Evolutionary conservation across 495 filamentous ascomycete species (phyloP).

Genomic region (Echria macrotheca): DNA sequence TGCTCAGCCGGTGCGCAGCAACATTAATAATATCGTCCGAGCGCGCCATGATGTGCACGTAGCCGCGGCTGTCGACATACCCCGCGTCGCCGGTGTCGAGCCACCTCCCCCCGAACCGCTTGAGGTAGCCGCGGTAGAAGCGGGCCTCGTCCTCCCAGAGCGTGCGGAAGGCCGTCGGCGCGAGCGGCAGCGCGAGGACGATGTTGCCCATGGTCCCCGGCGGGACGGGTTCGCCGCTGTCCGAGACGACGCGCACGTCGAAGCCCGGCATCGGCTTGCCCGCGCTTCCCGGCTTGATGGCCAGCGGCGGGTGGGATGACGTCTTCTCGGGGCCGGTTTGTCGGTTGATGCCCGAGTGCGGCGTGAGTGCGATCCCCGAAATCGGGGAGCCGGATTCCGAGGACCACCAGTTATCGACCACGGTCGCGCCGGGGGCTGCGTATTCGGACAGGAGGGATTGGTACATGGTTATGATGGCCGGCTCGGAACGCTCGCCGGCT

Average conservation of each 20-base stretch:
- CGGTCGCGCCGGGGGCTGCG: slow-evolving; percentile 56
- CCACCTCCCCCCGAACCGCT: slow-evolving; percentile 73
- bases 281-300: slow-evolving; percentile 76
- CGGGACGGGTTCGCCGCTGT: slow-evolving; percentile 63
- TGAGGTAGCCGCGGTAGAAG: slow-evolving; percentile 76
- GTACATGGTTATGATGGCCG: slow-evolving; percentile 75
- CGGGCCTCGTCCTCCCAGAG: slow-evolving; percentile 79
- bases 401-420: slow-evolving; percentile 96
- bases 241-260: slow-evolving; percentile 73
- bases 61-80: slow-evolving; percentile 73
- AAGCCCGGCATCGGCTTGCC: slow-evolving; percentile 90
- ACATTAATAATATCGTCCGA: slow-evolving; percentile 91
- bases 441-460: slow-evolving; percentile 62
- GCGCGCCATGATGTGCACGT: slow-evolving; percentile 80
- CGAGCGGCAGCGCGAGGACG: slow-evolving; percentile 73
- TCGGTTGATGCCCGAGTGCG: slow-evolving; percentile 43
- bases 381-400: slow-evolving; percentile 90
- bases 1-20: slow-evolving; percentile 86
- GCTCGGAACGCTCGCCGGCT: slow-evolving; percentile 85
- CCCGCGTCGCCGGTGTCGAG: slow-evolving; percentile 90
- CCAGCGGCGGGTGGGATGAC: slow-evolving; percentile 27
- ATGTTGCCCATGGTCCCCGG: slow-evolving; percentile 84
- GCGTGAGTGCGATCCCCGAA: slow-evolving; percentile 66
- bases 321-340: slow-evolving; percentile 21
- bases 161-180: slow-evolving; percentile 77